Base-by-base conservation (phyloP, 805 yeast species). In the Limtongia smithiae region DNA sequence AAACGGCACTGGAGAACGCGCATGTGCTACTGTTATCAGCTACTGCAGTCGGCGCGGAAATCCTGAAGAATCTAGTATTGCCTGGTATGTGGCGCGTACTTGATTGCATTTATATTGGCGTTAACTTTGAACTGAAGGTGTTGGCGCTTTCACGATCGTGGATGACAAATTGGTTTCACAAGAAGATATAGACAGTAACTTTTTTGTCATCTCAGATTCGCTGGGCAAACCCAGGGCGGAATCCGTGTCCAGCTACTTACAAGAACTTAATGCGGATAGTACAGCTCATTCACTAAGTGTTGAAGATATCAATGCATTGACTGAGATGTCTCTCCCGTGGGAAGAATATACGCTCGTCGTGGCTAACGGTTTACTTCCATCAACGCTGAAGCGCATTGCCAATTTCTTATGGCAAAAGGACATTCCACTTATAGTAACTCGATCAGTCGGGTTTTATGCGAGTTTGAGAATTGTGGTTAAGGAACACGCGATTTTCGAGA, bases 11-110 rank as follows among this genome's bases (percentile, higher is more conserved):
- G 15, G 78, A 78, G 28, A 60, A 63, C 1, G 71, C 90, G 0
- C 80, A 76, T 47, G 72, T 89, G 2, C 77, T 88, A 47, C 65
- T 88, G 2, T 59, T 88, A 2, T 78, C 79, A 38, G 80, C 80
- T 4, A 71, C 79, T 1, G 61, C 81, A 0, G 71, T 81, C 0
- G 79, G 83, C 1, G 74, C 81, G 2, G 97, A 91, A 65, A 67
- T 79, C 2, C 65, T 84, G 33, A 90, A 91, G 70, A 88, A 89
- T 65, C 69, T 91, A 49, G 79, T 85, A 1, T 70, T 91, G 17
- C 90, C 95, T 0, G 87, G 80, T 32, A 63, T 60, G 42, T 32
- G 14, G 3, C 6, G 6, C 17, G 18, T 17, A 21, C 14, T 30
- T 17, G 12, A 12, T 25, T 2, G 18, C 11, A 47, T 15, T 18